These are phyloP conservation scores for Colletotrichum ledebouriae DNA, from an alignment of 2,329 filamentous ascomycete species.

Conservation along the genomic window DNA sequence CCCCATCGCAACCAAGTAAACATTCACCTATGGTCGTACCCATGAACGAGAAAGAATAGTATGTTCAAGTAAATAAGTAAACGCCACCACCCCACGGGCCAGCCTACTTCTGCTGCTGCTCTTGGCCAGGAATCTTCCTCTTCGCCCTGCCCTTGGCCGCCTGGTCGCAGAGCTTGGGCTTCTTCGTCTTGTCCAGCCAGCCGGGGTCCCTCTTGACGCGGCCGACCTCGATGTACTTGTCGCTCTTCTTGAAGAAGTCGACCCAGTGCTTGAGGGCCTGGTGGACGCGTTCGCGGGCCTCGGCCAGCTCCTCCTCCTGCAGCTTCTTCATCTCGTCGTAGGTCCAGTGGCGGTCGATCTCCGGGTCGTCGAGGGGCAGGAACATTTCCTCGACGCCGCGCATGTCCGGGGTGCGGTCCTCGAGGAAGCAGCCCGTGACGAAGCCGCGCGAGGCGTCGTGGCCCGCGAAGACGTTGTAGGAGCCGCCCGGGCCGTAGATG, in stretches of 20 bases:
- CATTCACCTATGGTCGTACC: no score
- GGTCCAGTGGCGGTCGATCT: conserved; percentile 71
- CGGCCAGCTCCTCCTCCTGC: conserved; percentile 73
- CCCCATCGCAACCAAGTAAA: no score
- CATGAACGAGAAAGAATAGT: background rate
- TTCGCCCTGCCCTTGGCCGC: conserved; percentile 71
- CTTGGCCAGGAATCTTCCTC: conserved; percentile 69
- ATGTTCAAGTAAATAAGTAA: background rate
- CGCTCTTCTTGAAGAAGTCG: conserved; percentile 82
- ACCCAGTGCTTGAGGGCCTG: conserved; percentile 85
- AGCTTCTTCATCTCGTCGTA: conserved; percentile 66
- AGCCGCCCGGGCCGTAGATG: conserved; percentile 86
- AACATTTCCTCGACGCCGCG: conserved; percentile 91
- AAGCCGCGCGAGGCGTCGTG: conserved; percentile 89
- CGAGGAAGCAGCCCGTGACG: conserved; percentile 91
- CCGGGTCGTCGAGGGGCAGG: conserved; percentile 72
- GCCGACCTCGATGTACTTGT: conserved; percentile 87
- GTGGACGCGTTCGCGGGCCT: conserved; percentile 75
- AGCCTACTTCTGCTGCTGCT: conserved; percentile 49
- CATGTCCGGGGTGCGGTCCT: conserved; percentile 87
- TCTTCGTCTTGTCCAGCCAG: conserved; percentile 73
- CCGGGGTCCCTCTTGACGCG: conserved; percentile 73
- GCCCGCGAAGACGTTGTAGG: conserved; percentile 89
- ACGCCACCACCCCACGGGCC: background rate
- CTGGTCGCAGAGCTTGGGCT: conserved; percentile 76